These are phyloP conservation scores for Malania oleifera DNA, from an alignment of 164 flowering plant genomes.

Conservation along the genomic window DNA sequence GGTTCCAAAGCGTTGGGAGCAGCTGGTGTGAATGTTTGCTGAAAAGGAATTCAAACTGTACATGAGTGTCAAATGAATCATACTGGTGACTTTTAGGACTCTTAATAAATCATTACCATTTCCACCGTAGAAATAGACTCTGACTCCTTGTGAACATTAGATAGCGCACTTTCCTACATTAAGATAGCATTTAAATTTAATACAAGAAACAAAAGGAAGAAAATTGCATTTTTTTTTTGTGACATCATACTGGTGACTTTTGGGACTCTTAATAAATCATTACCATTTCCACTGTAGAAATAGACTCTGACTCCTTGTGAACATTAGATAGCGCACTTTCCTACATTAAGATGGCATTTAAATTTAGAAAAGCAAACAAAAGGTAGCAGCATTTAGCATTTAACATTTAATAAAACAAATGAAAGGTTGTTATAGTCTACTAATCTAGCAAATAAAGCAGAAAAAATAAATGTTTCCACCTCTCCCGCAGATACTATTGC, in stretches of 20 bases:
- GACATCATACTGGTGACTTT: too few relatives aligned
- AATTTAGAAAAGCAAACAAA: background rate
- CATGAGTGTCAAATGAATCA: too few relatives aligned
- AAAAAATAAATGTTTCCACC: too few relatives aligned
- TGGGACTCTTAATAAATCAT: background rate
- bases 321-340: background rate
- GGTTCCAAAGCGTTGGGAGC: background rate
- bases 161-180: background rate
- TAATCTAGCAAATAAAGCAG: too few relatives aligned
- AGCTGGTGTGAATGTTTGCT: background rate
- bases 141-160: background rate
- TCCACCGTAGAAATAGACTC: background rate
- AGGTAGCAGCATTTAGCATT: too few relatives aligned
- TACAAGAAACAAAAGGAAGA: background rate
- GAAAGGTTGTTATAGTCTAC: too few relatives aligned
- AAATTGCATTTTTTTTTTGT: too few relatives aligned
- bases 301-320: background rate
- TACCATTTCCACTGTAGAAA: conserved; percentile 4
- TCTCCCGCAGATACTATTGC: background rate
- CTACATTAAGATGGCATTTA: background rate
- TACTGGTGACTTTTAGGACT: too few relatives aligned
- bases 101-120: background rate
- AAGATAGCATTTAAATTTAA: background rate
- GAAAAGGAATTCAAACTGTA: background rate
- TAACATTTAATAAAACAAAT: too few relatives aligned